phyloP scores from a whole-genome alignment of 139 green algal genomes.

The Closterium sp. region DNA sequence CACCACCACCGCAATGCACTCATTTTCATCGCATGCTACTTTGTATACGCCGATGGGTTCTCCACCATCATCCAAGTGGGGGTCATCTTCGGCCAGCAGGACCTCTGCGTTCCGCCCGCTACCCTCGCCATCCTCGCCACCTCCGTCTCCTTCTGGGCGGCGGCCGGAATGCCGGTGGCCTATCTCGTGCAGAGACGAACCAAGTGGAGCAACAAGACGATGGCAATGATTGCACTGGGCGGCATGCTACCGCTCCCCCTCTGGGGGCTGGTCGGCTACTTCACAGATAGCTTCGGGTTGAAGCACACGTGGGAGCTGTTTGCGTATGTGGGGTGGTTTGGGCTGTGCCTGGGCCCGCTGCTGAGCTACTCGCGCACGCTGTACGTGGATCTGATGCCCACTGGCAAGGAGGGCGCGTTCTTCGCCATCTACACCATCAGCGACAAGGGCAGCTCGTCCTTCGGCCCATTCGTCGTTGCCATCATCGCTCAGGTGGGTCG shows the following conservation, averaged over 20 bases:
- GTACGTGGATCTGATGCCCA: conserved; percentile 32
- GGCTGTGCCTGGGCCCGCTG: conserved; percentile 9
- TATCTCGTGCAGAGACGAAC: conserved; percentile 1
- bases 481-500: not conserved
- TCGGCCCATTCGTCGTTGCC: conserved; percentile 35
- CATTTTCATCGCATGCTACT: conserved; percentile 26
- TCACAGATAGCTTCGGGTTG: conserved; percentile 12
- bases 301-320: conserved; percentile 39
- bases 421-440: conserved; percentile 42
- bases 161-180: not conserved
- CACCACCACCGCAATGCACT: not conserved
- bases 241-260: conserved; percentile 31
- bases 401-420: conserved; percentile 20
- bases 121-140: not conserved
- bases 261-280: conserved; percentile 32
- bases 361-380: conserved; percentile 28
- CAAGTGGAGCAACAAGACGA: conserved; percentile 15
- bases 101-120: not conserved
- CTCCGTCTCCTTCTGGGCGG: not conserved
- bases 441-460: conserved; percentile 37
- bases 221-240: not conserved
- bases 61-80: conserved; percentile 19
- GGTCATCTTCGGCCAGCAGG: not conserved
- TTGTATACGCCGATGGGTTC: conserved; percentile 33
- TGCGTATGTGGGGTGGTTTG: conserved; percentile 23